phyloP scores from a whole-genome alignment of 495 filamentous ascomycete species.

The Trypethelium eluteriae region DNA sequence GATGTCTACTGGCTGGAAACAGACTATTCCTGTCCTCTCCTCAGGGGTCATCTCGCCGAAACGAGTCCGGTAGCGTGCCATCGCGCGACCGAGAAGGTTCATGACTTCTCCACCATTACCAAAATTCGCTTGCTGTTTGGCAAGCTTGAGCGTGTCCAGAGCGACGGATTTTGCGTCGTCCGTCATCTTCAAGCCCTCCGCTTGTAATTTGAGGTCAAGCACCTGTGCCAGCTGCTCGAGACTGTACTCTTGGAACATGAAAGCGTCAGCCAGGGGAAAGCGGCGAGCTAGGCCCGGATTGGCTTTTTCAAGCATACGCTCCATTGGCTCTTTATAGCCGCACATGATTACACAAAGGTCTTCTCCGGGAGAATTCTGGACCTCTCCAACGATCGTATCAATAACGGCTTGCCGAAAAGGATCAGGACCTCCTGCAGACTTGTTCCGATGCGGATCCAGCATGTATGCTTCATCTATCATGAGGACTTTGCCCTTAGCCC shows the following conservation, averaged over 20 bases:
- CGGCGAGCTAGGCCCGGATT: constrained; percentile 19
- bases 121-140: constrained; percentile 12
- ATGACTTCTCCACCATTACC: constrained; percentile 16
- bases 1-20: background rate
- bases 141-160: constrained; percentile 1
- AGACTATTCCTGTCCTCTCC: background rate
- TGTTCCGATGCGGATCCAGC: background rate
- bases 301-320: constrained; percentile 6
- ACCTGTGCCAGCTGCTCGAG: constrained; percentile 11
- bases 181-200: constrained; percentile 11
- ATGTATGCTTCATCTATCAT: constrained; percentile 60
- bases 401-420: constrained; percentile 13
- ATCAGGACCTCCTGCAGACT: background rate
- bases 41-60: background rate
- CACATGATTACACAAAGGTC: constrained; percentile 20
- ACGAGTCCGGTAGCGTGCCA: background rate
- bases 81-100: constrained; percentile 16
- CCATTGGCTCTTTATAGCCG: constrained; percentile 20
- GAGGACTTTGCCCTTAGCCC: constrained; percentile 53
- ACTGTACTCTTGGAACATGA: constrained; percentile 17
- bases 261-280: constrained; percentile 19
- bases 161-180: constrained; percentile 17
- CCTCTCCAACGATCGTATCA: constrained; percentile 21
- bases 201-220: constrained; percentile 13
- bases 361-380: constrained; percentile 14